Conservation (phyloP, 768 basidiomycete genomes). For the Psilocybe cubensis region DNA sequence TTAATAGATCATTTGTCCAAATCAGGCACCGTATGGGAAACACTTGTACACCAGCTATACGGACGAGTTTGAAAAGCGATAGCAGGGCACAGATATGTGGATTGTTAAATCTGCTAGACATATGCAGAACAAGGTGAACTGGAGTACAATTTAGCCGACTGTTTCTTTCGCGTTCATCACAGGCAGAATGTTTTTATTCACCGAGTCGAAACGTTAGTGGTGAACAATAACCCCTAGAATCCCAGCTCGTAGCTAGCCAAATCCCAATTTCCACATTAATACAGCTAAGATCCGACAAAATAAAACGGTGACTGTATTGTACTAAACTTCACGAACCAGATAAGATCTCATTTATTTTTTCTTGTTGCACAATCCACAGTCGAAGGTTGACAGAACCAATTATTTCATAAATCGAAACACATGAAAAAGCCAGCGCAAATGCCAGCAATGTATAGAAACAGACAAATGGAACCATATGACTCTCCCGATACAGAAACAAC, state of each 20-base stretch:
- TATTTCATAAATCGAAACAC: neutral
- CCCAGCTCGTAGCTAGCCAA: too few relatives aligned
- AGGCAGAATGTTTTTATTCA: too few relatives aligned
- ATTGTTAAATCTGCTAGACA: neutral
- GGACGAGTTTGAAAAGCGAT: neutral
- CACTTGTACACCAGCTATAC: neutral
- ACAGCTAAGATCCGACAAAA: neutral
- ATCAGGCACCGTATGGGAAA: neutral
- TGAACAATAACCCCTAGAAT: too few relatives aligned
- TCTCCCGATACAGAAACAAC: too few relatives aligned
- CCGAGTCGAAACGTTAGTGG: too few relatives aligned
- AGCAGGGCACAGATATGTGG: neutral
- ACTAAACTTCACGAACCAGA: neutral
- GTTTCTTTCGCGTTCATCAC: neutral
- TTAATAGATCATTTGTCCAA: neutral
- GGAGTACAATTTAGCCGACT: neutral
- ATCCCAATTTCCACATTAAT: too few relatives aligned
- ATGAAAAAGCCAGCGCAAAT: neutral
- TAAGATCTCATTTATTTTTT: neutral
- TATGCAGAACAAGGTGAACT: neutral
- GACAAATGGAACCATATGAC: too few relatives aligned
- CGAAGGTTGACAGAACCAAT: neutral
- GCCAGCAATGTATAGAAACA: neutral
- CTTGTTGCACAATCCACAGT: neutral
- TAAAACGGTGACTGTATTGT: neutral